Evolutionary conservation across 805 yeast genomes (phyloP).

Genomic region (Candida xiaguanensis): DNA sequence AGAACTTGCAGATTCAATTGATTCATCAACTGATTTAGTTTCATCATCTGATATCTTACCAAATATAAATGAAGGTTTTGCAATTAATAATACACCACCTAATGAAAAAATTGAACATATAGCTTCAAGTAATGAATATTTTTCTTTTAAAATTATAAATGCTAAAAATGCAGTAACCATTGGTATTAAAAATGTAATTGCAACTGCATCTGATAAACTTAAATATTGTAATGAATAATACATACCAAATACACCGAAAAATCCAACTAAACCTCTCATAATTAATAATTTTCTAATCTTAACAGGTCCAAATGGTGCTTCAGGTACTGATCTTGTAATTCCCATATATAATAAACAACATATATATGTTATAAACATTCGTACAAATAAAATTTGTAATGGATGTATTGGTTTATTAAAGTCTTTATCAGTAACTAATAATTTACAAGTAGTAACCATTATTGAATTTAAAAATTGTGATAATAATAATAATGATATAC

Average conservation of each 20-base stretch:
- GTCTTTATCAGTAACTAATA: constrained; percentile 64
- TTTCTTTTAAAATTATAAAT: constrained; percentile 60
- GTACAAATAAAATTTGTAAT: constrained; percentile 67
- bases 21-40: constrained; percentile 24
- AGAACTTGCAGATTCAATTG: constrained; percentile 51
- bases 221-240: constrained; percentile 72
- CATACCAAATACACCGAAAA: constrained; percentile 72
- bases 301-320: constrained; percentile 69
- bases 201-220: constrained; percentile 76
- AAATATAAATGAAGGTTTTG: constrained; percentile 74
- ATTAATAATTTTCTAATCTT: constrained; percentile 51
- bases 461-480: constrained; percentile 73
- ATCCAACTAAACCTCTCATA: constrained; percentile 69
- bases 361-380: constrained; percentile 70
- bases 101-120: constrained; percentile 66
- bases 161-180: constrained; percentile 74
- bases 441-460: constrained; percentile 73
- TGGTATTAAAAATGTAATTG: constrained; percentile 76
- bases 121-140: constrained; percentile 63
- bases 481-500: constrained; percentile 52
- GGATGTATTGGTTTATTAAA: constrained; percentile 66
- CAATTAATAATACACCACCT: constrained; percentile 73
- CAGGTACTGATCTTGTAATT: constrained; percentile 44
- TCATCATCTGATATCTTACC: constrained; percentile 37
- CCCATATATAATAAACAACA: constrained; percentile 58